These are phyloP conservation scores for Cicer judaicum DNA, from an alignment of 306 rosid genomes.

Conservation along the genomic window DNA sequence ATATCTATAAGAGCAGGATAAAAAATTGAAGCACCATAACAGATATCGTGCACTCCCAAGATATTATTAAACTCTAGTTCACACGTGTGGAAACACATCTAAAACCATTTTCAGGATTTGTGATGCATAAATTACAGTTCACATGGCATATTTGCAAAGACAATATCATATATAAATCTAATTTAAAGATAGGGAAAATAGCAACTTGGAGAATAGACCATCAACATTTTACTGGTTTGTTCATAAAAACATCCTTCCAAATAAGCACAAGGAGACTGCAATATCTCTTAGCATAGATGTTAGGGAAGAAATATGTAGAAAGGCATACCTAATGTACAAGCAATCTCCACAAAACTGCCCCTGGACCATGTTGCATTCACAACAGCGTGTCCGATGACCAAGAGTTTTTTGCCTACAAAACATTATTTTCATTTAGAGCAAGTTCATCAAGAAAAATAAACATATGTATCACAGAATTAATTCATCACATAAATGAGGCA, in stretches of 20 bases:
- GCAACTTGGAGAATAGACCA: constrained; percentile 1
- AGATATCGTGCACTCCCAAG: constrained; percentile 1
- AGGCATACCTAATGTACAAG: constrained; percentile 84
- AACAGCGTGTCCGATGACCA: constrained; percentile 79
- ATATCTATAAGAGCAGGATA: constrained; percentile 57
- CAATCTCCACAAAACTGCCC: constrained; percentile 99
- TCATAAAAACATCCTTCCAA: constrained; percentile 19
- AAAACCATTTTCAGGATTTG: constrained; percentile 8
- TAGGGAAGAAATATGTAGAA: constrained; percentile 32
- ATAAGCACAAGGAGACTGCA: constrained; percentile 27
- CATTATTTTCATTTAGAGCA: constrained; percentile 42
- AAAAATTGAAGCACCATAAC: background rate
- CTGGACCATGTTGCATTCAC: constrained; percentile 69
- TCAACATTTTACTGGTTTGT: constrained; percentile 4
- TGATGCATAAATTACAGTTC: constrained; percentile 1
- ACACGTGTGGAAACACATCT: background rate
- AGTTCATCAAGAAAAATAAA: constrained; percentile 23
- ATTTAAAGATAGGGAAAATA: background rate
- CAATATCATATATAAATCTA: background rate
- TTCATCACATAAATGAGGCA: constrained; percentile 7
- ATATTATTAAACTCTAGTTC: background rate
- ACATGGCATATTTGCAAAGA: constrained; percentile 22
- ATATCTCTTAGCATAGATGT: constrained; percentile 20
- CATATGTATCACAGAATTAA: background rate
- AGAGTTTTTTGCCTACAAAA: constrained; percentile 89